These are phyloP conservation scores for Thalassia testudinum DNA, from an alignment of 116 monocot genomes.

Conservation along the genomic window DNA sequence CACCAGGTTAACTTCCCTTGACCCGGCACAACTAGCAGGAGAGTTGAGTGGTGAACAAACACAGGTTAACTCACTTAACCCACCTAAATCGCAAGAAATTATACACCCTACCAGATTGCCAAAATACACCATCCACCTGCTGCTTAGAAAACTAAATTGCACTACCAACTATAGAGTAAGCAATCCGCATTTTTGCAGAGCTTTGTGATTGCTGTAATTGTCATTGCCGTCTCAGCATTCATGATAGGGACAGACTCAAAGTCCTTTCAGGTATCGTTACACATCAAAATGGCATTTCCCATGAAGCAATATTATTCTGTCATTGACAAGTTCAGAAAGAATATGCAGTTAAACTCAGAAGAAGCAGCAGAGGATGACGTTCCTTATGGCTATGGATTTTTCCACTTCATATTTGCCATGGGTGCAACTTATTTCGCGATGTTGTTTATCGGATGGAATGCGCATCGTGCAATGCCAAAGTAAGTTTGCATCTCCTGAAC, in stretches of 20 bases:
- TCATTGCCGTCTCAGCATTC: conserved; percentile 15
- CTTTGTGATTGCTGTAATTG: conserved; percentile 15
- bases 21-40: no score
- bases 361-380: conserved; percentile 46
- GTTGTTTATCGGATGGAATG: conserved; percentile 82
- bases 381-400: conserved; percentile 87
- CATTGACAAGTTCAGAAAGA: conserved; percentile 36
- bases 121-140: no score
- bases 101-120: no score
- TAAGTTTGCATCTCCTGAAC: no score
- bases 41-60: no score
- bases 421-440: conserved; percentile 90
- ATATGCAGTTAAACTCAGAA: no score
- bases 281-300: not conserved
- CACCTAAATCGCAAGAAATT: no score
- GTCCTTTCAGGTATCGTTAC: conserved; percentile 65
- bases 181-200: conserved; percentile 15
- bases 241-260: conserved; percentile 28
- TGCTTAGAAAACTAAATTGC: no score
- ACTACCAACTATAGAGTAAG: not conserved
- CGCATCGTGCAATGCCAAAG: conserved; percentile 52
- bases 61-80: no score
- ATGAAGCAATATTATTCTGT: not conserved
- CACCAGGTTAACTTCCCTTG: no score
- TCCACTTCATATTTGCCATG: conserved; percentile 89